These are phyloP conservation scores for Amanita fuliginea DNA, from an alignment of 768 basidiomycete species.

Conservation along the genomic window DNA sequence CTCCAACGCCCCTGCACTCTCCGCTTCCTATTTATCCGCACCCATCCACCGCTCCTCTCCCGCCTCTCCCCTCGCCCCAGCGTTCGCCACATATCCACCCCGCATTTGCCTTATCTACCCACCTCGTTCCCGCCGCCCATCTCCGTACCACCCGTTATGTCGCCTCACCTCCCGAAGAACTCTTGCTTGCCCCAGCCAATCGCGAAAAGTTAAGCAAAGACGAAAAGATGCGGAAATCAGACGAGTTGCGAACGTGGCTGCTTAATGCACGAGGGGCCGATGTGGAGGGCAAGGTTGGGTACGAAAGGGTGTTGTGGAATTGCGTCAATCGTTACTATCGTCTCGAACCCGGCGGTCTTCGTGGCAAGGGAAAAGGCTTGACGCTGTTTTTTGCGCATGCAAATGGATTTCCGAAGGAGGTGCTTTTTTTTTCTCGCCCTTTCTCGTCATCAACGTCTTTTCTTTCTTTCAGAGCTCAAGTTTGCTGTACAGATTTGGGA, in stretches of 20 bases:
- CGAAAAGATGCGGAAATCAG: slow-evolving; percentile 18
- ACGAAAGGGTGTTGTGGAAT: slow-evolving; percentile 48
- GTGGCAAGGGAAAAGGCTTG: slow-evolving; percentile 20
- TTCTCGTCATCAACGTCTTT: neutral
- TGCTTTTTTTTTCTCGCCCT: slow-evolving; percentile 17
- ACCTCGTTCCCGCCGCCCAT: slow-evolving; percentile 43
- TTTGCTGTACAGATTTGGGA: slow-evolving; percentile 60
- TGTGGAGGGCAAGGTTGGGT: slow-evolving; percentile 21
- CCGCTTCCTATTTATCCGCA: slow-evolving; percentile 26
- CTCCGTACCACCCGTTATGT: slow-evolving; percentile 33
- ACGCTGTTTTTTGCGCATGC: slow-evolving; percentile 77
- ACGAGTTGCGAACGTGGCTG: slow-evolving; percentile 15
- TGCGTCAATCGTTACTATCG: slow-evolving; percentile 62
- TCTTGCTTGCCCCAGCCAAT: neutral
- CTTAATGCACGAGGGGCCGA: slow-evolving; percentile 19
- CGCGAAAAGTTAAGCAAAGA: slow-evolving; percentile 21
- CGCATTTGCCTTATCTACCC: slow-evolving; percentile 36
- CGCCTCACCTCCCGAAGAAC: slow-evolving; percentile 17
- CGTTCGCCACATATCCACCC: slow-evolving; percentile 22
- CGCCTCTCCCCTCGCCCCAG: slow-evolving; percentile 28
- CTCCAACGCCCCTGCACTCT: slow-evolving; percentile 14
- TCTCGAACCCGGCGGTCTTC: slow-evolving; percentile 15
- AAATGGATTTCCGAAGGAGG: slow-evolving; percentile 86
- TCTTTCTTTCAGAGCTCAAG: neutral
- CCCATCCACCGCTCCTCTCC: slow-evolving; percentile 14